Conservation (phyloP, 2,329 filamentous ascomycete species). For the Pleoardoris graminearum region DNA sequence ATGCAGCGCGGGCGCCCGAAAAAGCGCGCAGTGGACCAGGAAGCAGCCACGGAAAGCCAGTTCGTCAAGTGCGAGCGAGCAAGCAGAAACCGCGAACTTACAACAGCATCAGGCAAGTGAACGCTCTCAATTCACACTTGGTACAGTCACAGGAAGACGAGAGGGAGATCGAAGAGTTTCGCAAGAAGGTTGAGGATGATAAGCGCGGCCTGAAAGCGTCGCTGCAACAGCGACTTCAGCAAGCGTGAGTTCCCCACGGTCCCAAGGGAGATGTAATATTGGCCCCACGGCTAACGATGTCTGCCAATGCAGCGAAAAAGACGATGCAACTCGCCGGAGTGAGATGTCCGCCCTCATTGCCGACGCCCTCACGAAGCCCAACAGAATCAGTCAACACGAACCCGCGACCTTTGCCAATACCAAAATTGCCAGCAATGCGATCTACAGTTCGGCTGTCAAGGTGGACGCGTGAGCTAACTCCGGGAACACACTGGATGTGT, state of each 20-base stretch:
- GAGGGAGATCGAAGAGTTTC: constrained; percentile 29
- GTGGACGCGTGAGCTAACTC: no score
- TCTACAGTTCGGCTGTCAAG: constrained; percentile 16
- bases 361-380: constrained; percentile 22
- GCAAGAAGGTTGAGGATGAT: constrained; percentile 20
- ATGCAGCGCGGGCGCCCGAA: constrained; percentile 7
- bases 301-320: constrained; percentile 18
- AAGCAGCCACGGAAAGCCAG: constrained; percentile 29
- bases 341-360: constrained; percentile 26
- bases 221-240: constrained; percentile 22
- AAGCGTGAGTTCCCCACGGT: constrained; percentile 23
- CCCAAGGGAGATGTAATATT: neutral
- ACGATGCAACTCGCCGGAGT: constrained; percentile 20
- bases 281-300: neutral
- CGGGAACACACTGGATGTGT: no score
- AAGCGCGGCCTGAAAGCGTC: constrained; percentile 19
- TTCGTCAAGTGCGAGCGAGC: constrained; percentile 11
- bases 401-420: constrained; percentile 17
- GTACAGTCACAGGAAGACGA: constrained; percentile 25
- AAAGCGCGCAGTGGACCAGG: constrained; percentile 10
- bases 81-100: constrained; percentile 3
- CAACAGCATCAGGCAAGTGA: constrained; percentile 21
- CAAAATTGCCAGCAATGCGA: constrained; percentile 18
- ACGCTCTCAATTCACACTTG: constrained; percentile 21
- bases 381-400: constrained; percentile 6